phyloP scores from a whole-genome alignment of 2,329 filamentous ascomycete genomes.

The Colletotrichum echinochloae region DNA sequence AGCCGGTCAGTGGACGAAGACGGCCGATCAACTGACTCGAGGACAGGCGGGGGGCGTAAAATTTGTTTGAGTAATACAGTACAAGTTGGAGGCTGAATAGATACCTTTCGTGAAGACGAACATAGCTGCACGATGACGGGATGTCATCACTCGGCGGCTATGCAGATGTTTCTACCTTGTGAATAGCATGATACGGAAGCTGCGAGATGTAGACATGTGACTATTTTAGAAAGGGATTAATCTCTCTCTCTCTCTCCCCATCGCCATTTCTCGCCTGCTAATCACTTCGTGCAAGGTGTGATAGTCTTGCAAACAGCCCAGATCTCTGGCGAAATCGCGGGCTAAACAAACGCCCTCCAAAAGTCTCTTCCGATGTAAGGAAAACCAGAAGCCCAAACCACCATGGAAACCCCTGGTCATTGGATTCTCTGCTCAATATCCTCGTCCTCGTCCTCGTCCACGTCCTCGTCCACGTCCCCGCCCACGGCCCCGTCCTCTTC shows the following conservation, averaged over 20 bases:
- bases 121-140: neutral
- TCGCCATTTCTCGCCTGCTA: neutral
- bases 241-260: neutral
- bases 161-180: neutral
- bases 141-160: neutral
- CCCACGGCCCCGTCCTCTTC: constrained; percentile 20
- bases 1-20: neutral
- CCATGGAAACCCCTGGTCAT: neutral
- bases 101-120: constrained; percentile 16
- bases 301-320: neutral
- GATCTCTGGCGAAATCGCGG: neutral
- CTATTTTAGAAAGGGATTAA: neutral
- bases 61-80: constrained; percentile 36
- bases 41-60: constrained; percentile 6
- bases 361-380: neutral
- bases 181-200: neutral
- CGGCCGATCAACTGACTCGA: neutral
- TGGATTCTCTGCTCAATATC: constrained; percentile 2
- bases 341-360: neutral
- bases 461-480: constrained; percentile 26
- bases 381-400: neutral
- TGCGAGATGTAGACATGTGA: too few relatives aligned
- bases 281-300: constrained; percentile 4
- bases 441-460: constrained; percentile 28
- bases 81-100: constrained; percentile 13